Evolutionary conservation across 176 grass and related monocot species (phyloP).

Genomic region (Phyllostachys edulis): DNA sequence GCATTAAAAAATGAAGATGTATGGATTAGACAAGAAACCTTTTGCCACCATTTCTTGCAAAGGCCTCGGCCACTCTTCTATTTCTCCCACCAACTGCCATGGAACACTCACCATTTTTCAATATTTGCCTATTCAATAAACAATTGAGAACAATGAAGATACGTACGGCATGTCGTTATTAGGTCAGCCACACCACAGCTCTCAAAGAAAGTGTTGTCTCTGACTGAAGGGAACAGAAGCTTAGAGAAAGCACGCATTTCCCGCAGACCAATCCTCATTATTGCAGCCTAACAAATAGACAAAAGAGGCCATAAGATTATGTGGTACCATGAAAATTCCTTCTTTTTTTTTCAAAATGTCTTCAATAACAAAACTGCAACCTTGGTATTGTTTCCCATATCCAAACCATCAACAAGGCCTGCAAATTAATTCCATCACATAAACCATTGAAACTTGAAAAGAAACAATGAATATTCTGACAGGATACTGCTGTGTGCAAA

Average conservation of each 20-base stretch:
- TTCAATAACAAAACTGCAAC: slow-evolving; percentile 25
- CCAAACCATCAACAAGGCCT: slow-evolving; percentile 95
- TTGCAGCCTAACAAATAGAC: slow-evolving; percentile 60
- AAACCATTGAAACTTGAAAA: slow-evolving; percentile 24
- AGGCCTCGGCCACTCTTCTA: slow-evolving; percentile 89
- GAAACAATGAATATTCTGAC: slow-evolving; percentile 10
- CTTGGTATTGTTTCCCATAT: slow-evolving; percentile 99
- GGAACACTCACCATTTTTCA: slow-evolving; percentile 23
- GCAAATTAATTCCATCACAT: slow-evolving; percentile 20
- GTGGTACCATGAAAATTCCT: not conserved
- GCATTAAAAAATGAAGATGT: not conserved
- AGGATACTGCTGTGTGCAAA: not conserved
- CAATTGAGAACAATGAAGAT: slow-evolving; percentile 28
- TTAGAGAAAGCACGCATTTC: slow-evolving; percentile 95
- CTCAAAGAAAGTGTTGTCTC: slow-evolving; percentile 95
- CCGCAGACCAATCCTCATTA: slow-evolving; percentile 91
- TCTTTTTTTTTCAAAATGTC: not conserved
- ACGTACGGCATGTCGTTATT: slow-evolving; percentile 91
- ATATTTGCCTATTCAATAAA: not conserved
- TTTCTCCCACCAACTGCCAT: slow-evolving; percentile 90
- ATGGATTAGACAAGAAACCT: slow-evolving; percentile 52
- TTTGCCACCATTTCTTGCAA: slow-evolving; percentile 87
- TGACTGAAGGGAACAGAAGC: slow-evolving; percentile 81
- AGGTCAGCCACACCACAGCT: slow-evolving; percentile 95
- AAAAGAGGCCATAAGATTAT: not conserved